Conservation (phyloP, 352 stramenopile genomes). For the Phytophthora nicotianae region DNA sequence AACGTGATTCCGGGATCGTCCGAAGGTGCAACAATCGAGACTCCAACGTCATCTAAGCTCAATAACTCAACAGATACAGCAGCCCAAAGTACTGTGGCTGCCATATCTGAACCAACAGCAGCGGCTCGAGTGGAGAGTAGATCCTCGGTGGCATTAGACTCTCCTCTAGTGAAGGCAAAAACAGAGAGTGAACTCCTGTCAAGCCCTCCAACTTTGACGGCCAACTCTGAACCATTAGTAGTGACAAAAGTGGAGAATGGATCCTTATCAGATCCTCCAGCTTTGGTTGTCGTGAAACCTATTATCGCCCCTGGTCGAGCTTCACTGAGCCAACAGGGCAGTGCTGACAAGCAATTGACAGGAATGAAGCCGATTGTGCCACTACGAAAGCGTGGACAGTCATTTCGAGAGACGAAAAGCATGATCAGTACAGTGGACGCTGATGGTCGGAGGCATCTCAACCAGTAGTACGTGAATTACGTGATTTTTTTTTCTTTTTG, state of each 20-base stretch:
- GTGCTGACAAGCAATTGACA: constrained; percentile 44
- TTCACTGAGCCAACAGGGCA: constrained; percentile 15
- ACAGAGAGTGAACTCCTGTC: background rate
- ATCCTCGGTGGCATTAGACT: too few species aligned
- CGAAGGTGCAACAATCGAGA: constrained; percentile 1
- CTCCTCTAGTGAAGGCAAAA: background rate
- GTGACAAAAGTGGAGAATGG: background rate
- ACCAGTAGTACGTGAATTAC: constrained; percentile 75
- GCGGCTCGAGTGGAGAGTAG: background rate
- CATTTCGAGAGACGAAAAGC: constrained; percentile 68
- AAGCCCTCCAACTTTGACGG: background rate
- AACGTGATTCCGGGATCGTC: constrained; percentile 7
- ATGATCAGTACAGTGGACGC: constrained; percentile 58
- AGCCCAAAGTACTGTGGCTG: background rate
- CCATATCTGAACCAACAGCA: background rate
- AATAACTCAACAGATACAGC: constrained; percentile 1
- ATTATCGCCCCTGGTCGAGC: constrained; percentile 14
- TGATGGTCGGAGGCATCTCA: constrained; percentile 61
- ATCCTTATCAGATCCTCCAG: constrained; percentile 9
- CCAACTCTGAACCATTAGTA: background rate
- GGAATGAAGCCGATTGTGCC: constrained; percentile 65
- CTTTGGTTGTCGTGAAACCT: constrained; percentile 26
- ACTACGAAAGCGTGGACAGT: constrained; percentile 65
- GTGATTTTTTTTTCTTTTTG: too few species aligned
- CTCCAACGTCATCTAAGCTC: background rate